phyloP scores from a whole-genome alignment of 2,329 filamentous ascomycete genomes.

The Neopestalotiopsis rosae region DNA sequence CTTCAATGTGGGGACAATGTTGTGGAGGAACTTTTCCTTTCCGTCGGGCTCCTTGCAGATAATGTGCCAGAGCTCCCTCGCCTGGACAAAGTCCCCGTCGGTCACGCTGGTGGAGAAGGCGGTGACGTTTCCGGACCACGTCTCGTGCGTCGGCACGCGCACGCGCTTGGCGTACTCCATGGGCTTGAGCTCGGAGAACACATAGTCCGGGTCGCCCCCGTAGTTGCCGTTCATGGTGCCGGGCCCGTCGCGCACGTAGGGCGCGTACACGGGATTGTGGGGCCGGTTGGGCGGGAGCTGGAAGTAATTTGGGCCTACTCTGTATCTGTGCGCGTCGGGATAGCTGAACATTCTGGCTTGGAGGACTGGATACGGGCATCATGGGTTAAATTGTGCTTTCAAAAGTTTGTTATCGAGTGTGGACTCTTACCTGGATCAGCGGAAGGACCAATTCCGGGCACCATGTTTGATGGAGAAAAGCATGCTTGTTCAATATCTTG shows the following conservation, averaged over 20 bases:
- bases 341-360: conserved; percentile 12
- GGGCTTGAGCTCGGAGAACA: not conserved
- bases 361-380: not conserved
- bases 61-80: not conserved
- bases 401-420: not conserved
- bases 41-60: not conserved
- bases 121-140: not conserved
- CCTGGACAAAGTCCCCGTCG: conserved; percentile 9
- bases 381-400: too few relatives aligned
- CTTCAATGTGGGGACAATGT: not conserved
- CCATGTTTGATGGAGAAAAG: conserved; percentile 13
- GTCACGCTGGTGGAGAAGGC: conserved; percentile 1
- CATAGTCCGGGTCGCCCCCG: conserved; percentile 9
- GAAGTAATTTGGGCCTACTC: conserved; percentile 10
- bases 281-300: not conserved
- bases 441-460: not conserved
- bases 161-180: not conserved
- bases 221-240: conserved; percentile 10
- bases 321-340: conserved; percentile 5
- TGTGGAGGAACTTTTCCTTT: conserved; percentile 1
- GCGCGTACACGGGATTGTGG: not conserved
- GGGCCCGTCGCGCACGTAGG: not conserved
- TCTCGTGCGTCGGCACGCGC: conserved; percentile 5
- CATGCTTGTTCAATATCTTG: conserved; percentile 49
- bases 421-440: conserved; percentile 3